Base-by-base conservation (phyloP, 1,139 yeast genomes). In the Eremothecium coryli region DNA sequence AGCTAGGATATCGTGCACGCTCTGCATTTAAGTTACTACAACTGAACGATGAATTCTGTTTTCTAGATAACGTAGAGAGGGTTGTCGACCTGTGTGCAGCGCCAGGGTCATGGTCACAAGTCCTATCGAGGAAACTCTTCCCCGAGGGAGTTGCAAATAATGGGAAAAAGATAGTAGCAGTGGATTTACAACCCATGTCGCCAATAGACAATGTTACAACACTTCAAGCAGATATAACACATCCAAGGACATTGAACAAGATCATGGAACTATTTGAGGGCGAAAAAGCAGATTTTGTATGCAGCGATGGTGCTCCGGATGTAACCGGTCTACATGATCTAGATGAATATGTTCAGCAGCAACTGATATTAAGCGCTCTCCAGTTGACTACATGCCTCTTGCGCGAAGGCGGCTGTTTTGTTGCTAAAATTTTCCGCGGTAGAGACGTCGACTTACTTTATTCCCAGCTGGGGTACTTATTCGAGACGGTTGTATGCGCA, bases 21-120 rank as follows among this genome's bases (percentile, higher is more conserved):
- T 85, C 96, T 0, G 98, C 98, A 0, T 90, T 84, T 64, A 90
- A 90, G 55, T 70, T 90, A 12, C 67, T 90, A 7, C 98, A 90
- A 56, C 63, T 90, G 29, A 81, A 90, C 52, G 94, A 88, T 38
- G 88, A 88, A 56, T 90, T 90, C 56, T 78, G 80, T 44, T 54
- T 56, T 35, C 68, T 90, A 9, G 81, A 90, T 49, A 82, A 75
- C 23, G 73, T 85, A 24, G 67, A 68, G 29, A 65, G 95, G 46
- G 98, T 90, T 5, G 98, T 90, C 7, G 98, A 90, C 61, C 67
- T 90, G 26, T 90, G 98, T 68, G 98, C 98, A 13, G 98, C 98
- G 4, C 98, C 98, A 1, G 98, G 98, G 2, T 85, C 96, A 4
- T 90, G 98, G 98, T 82, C 95, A 2, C 98, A 90, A 55, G 98